phyloP scores from a whole-genome alignment of 305 asterid genomes.

The Salvia sclarea region DNA sequence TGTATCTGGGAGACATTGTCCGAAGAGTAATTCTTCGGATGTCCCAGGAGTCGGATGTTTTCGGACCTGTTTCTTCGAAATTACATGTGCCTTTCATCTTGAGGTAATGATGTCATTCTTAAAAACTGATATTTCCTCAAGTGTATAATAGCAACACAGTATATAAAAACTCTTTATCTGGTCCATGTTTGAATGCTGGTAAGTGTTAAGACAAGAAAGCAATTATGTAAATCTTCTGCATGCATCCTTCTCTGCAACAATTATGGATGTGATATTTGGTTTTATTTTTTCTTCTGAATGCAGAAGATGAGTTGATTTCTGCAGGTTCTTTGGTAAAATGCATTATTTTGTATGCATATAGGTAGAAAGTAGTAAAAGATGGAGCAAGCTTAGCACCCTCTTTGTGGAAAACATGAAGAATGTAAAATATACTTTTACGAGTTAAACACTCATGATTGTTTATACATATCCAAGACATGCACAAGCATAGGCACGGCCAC shows the following conservation, averaged over 20 bases:
- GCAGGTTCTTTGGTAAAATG: background rate
- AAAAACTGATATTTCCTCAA: background rate
- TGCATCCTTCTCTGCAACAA: constrained; percentile 9
- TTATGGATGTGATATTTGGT: background rate
- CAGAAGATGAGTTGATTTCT: background rate
- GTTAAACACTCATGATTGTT: background rate
- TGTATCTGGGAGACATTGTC: constrained; percentile 91
- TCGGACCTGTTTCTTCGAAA: constrained; percentile 63
- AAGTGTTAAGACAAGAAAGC: no score
- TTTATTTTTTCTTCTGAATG: background rate
- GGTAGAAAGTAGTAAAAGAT: background rate
- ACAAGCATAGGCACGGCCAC: background rate
- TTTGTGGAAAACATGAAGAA: background rate
- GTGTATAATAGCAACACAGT: background rate
- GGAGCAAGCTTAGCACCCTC: background rate
- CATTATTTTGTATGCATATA: background rate
- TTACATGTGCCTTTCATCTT: constrained; percentile 62
- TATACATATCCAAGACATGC: background rate
- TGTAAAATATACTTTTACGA: background rate
- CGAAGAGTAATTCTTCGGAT: constrained; percentile 79
- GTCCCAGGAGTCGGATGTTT: constrained; percentile 63
- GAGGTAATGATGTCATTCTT: constrained; percentile 46
- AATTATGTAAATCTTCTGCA: background rate
- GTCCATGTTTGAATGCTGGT: constrained; percentile 1
- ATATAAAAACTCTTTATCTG: background rate